Percentiles rank a stretch among this genome's conserved stretches.
Evolutionary conservation across 2,329 filamentous ascomycete genomes (phyloP).

Genomic region (Blastomyces parvus): DNA sequence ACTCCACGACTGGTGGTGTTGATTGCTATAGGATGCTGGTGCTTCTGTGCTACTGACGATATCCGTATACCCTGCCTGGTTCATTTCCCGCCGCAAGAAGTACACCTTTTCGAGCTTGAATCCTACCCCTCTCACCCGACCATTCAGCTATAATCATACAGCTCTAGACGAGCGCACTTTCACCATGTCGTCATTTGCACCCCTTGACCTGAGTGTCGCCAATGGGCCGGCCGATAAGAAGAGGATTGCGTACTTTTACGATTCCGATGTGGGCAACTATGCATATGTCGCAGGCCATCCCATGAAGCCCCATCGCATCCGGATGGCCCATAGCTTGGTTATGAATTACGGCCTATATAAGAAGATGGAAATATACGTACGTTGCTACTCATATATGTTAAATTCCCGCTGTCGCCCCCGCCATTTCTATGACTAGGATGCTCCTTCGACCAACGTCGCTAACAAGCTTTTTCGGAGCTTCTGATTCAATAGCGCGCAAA

Average conservation of each 20-base stretch:
- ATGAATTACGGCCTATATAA: slow-evolving; percentile 68
- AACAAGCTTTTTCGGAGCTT: slow-evolving; percentile 22
- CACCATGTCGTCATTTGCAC: slow-evolving; percentile 45
- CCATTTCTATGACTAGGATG: no score
- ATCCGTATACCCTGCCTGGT: neutral
- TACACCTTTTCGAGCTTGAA: neutral
- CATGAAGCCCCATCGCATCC: slow-evolving; percentile 59
- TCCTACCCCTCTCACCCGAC: neutral
- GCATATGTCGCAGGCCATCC: slow-evolving; percentile 73
- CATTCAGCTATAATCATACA: neutral
- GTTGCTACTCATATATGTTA: slow-evolving; percentile 19
- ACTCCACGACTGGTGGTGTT: neutral
- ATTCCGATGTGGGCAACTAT: slow-evolving; percentile 96
- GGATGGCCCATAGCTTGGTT: slow-evolving; percentile 56
- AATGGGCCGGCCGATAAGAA: slow-evolving; percentile 53
- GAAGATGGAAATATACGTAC: slow-evolving; percentile 62
- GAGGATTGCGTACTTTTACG: slow-evolving; percentile 96
- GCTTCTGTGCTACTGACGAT: neutral
- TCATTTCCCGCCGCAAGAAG: neutral
- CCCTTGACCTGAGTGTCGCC: slow-evolving; percentile 43
- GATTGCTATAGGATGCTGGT: neutral
- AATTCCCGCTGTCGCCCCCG: neutral
- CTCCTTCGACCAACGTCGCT: neutral
- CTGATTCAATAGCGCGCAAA: slow-evolving; percentile 58
- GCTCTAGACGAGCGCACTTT: neutral